Evolutionary conservation across 1,139 yeast genomes (phyloP), one percentile per base, ranked within the genome.

Genomic region (Kodamaea arcana): DNA sequence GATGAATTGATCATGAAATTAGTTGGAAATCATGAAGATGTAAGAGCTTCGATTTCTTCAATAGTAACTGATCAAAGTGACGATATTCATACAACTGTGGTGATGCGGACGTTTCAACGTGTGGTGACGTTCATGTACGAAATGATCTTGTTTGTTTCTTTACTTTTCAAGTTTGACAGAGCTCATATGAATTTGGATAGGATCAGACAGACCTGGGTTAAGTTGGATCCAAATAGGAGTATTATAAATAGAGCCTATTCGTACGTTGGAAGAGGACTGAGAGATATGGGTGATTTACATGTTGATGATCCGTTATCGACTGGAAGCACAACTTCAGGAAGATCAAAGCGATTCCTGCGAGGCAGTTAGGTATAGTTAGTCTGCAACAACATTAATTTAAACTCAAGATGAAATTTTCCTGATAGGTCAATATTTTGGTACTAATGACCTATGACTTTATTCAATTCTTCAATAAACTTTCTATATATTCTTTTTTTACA

Each of bases 131-230:
- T 57, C 35, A 26, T 61, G 11, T 65, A 60, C 46, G 68, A 65
- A 32, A 51, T 62, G 48, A 37, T 64, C 17, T 46, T 50, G 30
- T 50, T 52, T 21, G 42, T 67, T 13, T 60, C 62, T 39, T 63
- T 54, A 30, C 43, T 62, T 25, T 58, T 59, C 50, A 58, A 53
- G 33, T 66, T 61, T 43, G 71, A 61, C 43, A 53, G 67, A 32
- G 55, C 67, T 20, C 59, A 64, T 29, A 60, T 72, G 71, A 66
- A 73, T 45, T 50, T 66, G 39, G 72, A 70, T 38, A 51, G 78
- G 37, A 66, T 72, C 32, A 52, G 73, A 41, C 50, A 55, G 22
- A 54, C 62, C 5, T 73, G 77, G 73, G 53, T 50, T 4, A 64
- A 62, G 47, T 54, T 72, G 31, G 78, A 72, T 47, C 77, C 76